phyloP scores from a whole-genome alignment of 2,329 filamentous ascomycete genomes.

The Trichoderma harzianum region DNA sequence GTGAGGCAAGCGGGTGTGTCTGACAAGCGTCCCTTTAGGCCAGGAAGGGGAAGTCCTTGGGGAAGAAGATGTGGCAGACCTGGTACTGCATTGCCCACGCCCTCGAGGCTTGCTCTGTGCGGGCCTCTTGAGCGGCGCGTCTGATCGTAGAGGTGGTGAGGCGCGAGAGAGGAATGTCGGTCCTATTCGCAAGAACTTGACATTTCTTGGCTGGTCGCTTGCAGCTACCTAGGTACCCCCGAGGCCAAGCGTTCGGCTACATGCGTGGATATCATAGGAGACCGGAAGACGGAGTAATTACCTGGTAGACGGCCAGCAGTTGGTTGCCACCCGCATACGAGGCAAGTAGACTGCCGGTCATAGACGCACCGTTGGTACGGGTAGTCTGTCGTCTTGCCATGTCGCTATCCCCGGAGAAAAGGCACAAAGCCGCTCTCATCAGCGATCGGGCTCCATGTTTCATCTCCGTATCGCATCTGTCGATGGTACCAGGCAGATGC shows the following conservation, averaged over 20 bases:
- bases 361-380: neutral
- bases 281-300: neutral
- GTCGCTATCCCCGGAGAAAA: neutral
- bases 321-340: neutral
- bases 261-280: neutral
- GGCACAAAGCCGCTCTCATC: neutral
- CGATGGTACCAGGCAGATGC: slow-evolving; percentile 3
- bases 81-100: neutral
- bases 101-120: neutral
- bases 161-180: slow-evolving; percentile 1
- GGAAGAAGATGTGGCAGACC: slow-evolving; percentile 3
- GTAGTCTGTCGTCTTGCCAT: neutral
- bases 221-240: neutral
- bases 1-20: slow-evolving; percentile 8
- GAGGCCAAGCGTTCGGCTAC: neutral
- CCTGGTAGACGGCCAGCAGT: neutral
- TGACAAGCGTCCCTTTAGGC: slow-evolving; percentile 9
- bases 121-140: neutral
- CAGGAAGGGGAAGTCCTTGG: slow-evolving; percentile 17
- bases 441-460: slow-evolving; percentile 18
- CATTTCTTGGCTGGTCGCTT: neutral
- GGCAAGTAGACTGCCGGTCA: neutral
- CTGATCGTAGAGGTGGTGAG: neutral
- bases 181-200: neutral
- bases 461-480: slow-evolving; percentile 17